phyloP scores from a whole-genome alignment of 768 basidiomycete genomes.

The Boletus sp. region DNA sequence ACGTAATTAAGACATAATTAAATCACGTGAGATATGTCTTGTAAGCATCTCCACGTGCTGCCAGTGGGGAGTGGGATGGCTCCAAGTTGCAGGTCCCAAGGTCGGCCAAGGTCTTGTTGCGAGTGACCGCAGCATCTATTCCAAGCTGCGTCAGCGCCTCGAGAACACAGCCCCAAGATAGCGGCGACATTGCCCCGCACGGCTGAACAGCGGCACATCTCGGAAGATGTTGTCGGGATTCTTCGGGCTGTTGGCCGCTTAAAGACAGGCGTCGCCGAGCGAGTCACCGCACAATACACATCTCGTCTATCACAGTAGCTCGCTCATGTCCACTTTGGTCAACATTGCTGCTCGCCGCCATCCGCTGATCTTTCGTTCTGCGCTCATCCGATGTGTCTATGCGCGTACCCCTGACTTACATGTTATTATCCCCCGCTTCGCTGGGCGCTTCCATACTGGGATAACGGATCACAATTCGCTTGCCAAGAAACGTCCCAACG shows the following conservation, averaged over 20 bases:
- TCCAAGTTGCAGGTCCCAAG: too few relatives aligned
- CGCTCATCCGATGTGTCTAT: slow-evolving; percentile 7
- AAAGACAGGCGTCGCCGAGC: slow-evolving; percentile 12
- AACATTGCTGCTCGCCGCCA: slow-evolving; percentile 10
- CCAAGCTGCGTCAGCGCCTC: not conserved
- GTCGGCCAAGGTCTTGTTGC: not conserved
- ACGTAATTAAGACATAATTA: not conserved
- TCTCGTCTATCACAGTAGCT: not conserved
- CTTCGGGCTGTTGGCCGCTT: slow-evolving; percentile 21
- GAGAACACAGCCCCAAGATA: not conserved
- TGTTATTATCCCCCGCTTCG: not conserved
- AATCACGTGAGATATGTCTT: slow-evolving; percentile 1
- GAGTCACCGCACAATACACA: slow-evolving; percentile 1
- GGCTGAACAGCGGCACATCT: slow-evolving; percentile 13
- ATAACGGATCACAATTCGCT: slow-evolving; percentile 22
- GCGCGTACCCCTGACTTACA: slow-evolving; percentile 1
- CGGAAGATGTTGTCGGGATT: slow-evolving; percentile 25
- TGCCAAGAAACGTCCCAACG: slow-evolving; percentile 21
- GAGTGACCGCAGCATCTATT: not conserved
- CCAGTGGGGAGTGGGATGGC: too few relatives aligned
- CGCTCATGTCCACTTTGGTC: slow-evolving; percentile 17
- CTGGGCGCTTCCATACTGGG: slow-evolving; percentile 26
- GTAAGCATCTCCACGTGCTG: not conserved
- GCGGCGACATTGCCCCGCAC: not conserved
- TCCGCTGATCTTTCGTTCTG: slow-evolving; percentile 9